Evolutionary conservation across 768 basidiomycete genomes (phyloP).

Genomic region (Leucocoprinus birnbaumii): DNA sequence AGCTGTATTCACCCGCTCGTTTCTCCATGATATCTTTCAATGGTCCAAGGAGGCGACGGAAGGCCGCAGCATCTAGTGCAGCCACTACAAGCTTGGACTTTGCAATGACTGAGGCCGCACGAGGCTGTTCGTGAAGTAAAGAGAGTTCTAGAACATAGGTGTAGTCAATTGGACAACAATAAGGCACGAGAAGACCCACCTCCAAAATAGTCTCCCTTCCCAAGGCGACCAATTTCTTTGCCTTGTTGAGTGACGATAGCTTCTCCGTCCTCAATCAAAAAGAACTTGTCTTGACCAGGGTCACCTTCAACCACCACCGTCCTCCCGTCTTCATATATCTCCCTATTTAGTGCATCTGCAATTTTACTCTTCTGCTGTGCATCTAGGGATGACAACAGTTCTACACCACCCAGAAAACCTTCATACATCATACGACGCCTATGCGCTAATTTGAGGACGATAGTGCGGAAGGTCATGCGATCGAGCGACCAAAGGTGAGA

Average conservation of each 20-base stretch:
- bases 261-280: slow-evolving; percentile 86
- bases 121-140: slow-evolving; percentile 81
- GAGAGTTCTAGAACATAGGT: slow-evolving; percentile 67
- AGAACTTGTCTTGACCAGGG: slow-evolving; percentile 96
- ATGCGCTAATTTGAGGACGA: slow-evolving; percentile 91
- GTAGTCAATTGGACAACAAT: neutral
- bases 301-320: slow-evolving; percentile 92
- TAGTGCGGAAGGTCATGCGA: slow-evolving; percentile 96
- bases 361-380: slow-evolving; percentile 94
- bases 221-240: slow-evolving; percentile 70
- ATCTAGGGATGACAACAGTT: slow-evolving; percentile 81
- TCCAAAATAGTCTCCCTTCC: slow-evolving; percentile 97
- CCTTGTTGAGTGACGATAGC: slow-evolving; percentile 73
- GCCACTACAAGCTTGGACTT: slow-evolving; percentile 84
- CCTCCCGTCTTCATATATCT: slow-evolving; percentile 78
- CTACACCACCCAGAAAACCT: slow-evolving; percentile 88
- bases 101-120: slow-evolving; percentile 96
- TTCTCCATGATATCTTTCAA: slow-evolving; percentile 92
- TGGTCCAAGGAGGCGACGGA: slow-evolving; percentile 91
- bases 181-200: slow-evolving; percentile 53
- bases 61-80: slow-evolving; percentile 88
- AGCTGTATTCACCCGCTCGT: slow-evolving; percentile 77
- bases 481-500: slow-evolving; percentile 94
- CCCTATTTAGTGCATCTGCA: slow-evolving; percentile 89
- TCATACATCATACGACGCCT: slow-evolving; percentile 95